Evolutionary conservation across 140 eudicot genomes (phyloP).

Genomic region (Flaveria floridana): DNA sequence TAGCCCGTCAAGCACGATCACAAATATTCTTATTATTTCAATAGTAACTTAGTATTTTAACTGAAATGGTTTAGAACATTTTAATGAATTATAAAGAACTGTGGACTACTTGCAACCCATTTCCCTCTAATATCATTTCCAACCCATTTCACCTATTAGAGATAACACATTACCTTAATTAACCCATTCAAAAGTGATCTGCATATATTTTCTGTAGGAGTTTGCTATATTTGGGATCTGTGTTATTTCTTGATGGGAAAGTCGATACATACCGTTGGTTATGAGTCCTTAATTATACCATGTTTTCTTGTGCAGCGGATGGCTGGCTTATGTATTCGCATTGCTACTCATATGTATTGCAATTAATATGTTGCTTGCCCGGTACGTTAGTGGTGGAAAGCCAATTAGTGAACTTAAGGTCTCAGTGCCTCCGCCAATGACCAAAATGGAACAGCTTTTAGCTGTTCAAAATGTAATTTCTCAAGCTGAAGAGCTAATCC

Average conservation of each 20-base stretch:
- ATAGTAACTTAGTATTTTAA: background rate
- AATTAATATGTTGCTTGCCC: constrained; percentile 54
- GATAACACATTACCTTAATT: background rate
- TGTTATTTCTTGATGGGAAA: background rate
- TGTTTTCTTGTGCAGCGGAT: constrained; percentile 54
- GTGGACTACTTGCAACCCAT: background rate
- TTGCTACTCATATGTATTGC: constrained; percentile 48
- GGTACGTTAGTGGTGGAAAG: constrained; percentile 42
- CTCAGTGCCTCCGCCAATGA: constrained; percentile 77
- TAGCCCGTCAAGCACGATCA: background rate
- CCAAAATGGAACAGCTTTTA: constrained; percentile 88
- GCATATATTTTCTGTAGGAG: background rate
- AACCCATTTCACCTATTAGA: background rate
- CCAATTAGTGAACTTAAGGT: constrained; percentile 63
- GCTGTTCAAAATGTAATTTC: constrained; percentile 94
- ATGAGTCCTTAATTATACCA: constrained; percentile 4
- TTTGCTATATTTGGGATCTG: constrained; percentile 6
- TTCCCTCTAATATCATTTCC: background rate
- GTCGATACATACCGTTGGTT: background rate
- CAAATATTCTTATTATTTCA: background rate
- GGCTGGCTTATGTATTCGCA: constrained; percentile 67
- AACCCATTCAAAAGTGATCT: background rate
- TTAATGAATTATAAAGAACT: background rate
- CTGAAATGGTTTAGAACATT: background rate
- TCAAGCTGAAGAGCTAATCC: constrained; percentile 78